Percentiles rank a stretch among this genome's conserved stretches.
Evolutionary conservation across 2,329 filamentous ascomycete species (phyloP).

Genomic region (Diaporthe citrichinensis): DNA sequence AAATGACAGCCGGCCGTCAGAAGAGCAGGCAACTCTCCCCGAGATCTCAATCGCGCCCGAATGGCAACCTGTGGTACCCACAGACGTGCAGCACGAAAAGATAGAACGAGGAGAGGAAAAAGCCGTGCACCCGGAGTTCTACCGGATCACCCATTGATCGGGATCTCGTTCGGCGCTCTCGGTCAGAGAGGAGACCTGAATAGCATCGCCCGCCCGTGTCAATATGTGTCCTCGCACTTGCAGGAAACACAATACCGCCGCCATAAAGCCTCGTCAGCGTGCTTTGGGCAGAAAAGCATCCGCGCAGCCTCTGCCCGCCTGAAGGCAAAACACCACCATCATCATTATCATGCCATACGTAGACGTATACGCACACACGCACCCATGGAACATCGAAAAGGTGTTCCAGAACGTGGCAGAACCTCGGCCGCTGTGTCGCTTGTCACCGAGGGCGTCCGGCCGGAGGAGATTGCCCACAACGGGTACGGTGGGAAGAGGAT

Average conservation of each 20-base stretch:
- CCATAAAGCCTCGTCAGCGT: conserved; percentile 42
- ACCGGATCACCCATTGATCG: conserved; percentile 11
- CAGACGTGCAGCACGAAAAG: neutral
- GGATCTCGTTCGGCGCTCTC: conserved; percentile 12
- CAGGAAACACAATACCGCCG: conserved; percentile 19
- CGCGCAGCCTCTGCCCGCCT: conserved; percentile 37
- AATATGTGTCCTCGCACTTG: neutral
- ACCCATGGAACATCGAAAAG: neutral
- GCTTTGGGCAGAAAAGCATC: conserved; percentile 55
- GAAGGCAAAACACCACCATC: conserved; percentile 7
- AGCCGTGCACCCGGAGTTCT: conserved; percentile 21
- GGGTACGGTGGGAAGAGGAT: conserved; percentile 5
- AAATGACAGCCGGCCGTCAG: conserved; percentile 25
- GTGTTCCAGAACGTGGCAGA: conserved; percentile 24
- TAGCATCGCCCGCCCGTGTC: neutral
- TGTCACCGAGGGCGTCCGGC: conserved; percentile 17
- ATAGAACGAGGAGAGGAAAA: neutral
- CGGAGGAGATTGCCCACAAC: conserved; percentile 35
- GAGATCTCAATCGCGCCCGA: conserved; percentile 17
- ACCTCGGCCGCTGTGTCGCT: conserved; percentile 3
- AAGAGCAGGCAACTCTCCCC: conserved; percentile 12
- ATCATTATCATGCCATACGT: conserved; percentile 35
- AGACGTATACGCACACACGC: conserved; percentile 20
- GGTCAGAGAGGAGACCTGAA: neutral
- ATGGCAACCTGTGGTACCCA: conserved; percentile 14